A percentile compares a stretch with the other conserved stretches of the same genome.
phyloP scores from a whole-genome alignment of 257 asterid species.

The Solanum chaucha region DNA sequence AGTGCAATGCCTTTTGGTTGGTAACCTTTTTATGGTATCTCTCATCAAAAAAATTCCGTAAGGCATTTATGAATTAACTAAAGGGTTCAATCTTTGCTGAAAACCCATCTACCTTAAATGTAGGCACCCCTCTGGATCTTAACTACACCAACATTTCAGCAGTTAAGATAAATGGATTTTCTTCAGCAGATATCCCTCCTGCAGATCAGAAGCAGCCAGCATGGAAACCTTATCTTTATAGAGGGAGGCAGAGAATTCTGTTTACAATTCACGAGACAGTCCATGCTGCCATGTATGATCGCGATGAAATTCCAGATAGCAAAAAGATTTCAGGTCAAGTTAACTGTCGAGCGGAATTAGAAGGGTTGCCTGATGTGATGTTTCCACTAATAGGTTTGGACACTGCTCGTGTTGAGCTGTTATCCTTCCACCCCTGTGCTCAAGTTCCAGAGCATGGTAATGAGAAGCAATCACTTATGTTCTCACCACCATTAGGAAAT shows the following conservation, averaged over 20 bases:
- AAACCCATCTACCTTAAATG: neutral
- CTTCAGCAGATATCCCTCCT: slow-evolving; percentile 75
- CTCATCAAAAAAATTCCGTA: neutral
- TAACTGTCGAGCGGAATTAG: slow-evolving; percentile 93
- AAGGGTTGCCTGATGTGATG: slow-evolving; percentile 88
- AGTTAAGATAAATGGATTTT: slow-evolving; percentile 66
- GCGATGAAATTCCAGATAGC: slow-evolving; percentile 93
- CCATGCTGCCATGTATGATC: slow-evolving; percentile 88
- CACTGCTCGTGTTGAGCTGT: slow-evolving; percentile 56
- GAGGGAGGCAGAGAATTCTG: slow-evolving; percentile 84
- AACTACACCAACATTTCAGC: slow-evolving; percentile 72
- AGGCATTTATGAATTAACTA: neutral
- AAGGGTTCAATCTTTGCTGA: neutral
- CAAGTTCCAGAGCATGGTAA: slow-evolving; percentile 97
- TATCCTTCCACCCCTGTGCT: slow-evolving; percentile 93
- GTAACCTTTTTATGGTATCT: slow-evolving; percentile 34
- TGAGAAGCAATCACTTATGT: slow-evolving; percentile 75
- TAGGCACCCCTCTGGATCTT: slow-evolving; percentile 89
- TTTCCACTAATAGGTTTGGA: slow-evolving; percentile 75
- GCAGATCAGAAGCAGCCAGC: slow-evolving; percentile 89
- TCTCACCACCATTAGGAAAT: slow-evolving; percentile 91
- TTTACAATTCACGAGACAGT: slow-evolving; percentile 84
- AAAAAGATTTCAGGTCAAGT: slow-evolving; percentile 84
- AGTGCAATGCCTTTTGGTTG: slow-evolving; percentile 95
- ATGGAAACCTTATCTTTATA: slow-evolving; percentile 94